Conservation (phyloP, 768 basidiomycete species). For the Xanthoconium stramineum region DNA sequence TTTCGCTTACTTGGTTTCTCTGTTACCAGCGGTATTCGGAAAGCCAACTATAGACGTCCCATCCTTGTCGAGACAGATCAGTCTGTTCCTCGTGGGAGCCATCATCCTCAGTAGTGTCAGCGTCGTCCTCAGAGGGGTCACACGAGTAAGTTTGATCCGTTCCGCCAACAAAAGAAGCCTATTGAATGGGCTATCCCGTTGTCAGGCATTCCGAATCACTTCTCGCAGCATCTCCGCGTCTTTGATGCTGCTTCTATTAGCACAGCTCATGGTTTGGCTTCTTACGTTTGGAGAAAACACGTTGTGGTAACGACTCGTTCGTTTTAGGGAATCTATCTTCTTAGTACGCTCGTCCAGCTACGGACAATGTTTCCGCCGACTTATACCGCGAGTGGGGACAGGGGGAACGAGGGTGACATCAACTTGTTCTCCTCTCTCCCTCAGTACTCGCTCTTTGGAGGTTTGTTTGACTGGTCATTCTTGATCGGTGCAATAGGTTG, state of each 20-base stretch:
- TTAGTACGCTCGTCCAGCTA: conserved; percentile 79
- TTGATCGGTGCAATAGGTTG: conserved; percentile 53
- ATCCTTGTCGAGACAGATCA: conserved; percentile 51
- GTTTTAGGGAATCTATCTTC: conserved; percentile 72
- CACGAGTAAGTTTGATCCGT: conserved; percentile 41
- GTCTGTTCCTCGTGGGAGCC: conserved; percentile 68
- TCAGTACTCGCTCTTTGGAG: conserved; percentile 67
- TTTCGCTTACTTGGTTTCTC: conserved; percentile 39
- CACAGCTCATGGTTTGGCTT: conserved; percentile 72
- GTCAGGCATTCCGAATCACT: conserved; percentile 58
- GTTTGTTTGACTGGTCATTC: conserved; percentile 73
- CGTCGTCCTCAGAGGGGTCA: conserved; percentile 64
- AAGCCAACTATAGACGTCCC: conserved; percentile 33
- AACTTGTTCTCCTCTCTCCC: conserved; percentile 75
- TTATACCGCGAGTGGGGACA: conserved; percentile 15
- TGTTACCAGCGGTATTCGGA: conserved; percentile 34
- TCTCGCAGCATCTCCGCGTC: conserved; percentile 71
- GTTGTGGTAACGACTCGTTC: not conserved
- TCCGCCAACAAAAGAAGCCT: not conserved
- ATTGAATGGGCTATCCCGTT: not conserved
- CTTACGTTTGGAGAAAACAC: conserved; percentile 7
- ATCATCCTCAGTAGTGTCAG: conserved; percentile 75
- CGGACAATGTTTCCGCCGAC: conserved; percentile 74
- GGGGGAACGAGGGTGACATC: conserved; percentile 11
- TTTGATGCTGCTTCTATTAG: conserved; percentile 71